Evolutionary conservation across 2,329 filamentous ascomycete genomes (phyloP).

Genomic region (Ceratocystis papillata): DNA sequence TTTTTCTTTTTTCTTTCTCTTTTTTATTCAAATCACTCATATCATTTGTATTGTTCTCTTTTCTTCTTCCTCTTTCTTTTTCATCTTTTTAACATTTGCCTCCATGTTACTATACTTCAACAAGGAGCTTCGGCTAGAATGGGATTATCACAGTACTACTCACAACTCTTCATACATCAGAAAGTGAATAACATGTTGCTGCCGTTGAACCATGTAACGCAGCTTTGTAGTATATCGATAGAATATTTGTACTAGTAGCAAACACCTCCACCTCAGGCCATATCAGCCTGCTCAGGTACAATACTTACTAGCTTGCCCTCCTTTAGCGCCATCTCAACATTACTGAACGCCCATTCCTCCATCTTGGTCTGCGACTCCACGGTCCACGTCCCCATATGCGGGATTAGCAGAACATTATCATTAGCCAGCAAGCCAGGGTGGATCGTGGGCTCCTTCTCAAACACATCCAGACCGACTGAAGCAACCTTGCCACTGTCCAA

Average conservation of each 20-base stretch:
- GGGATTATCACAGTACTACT: slow-evolving; percentile 16
- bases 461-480: slow-evolving; percentile 68
- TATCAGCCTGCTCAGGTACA: slow-evolving; percentile 55
- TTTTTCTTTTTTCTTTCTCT: slow-evolving; percentile 12
- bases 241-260: background rate
- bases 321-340: slow-evolving; percentile 53
- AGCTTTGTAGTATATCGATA: background rate
- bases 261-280: slow-evolving; percentile 10
- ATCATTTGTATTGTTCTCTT: background rate
- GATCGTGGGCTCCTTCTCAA: slow-evolving; percentile 66
- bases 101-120: slow-evolving; percentile 17
- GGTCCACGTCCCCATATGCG: slow-evolving; percentile 80
- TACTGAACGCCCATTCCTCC: slow-evolving; percentile 66
- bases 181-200: background rate
- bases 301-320: slow-evolving; percentile 53
- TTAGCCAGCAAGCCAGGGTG: slow-evolving; percentile 63
- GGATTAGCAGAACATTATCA: slow-evolving; percentile 60
- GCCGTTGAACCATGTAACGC: background rate
- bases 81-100: slow-evolving; percentile 23
- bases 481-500: slow-evolving; percentile 59
- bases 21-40: background rate
- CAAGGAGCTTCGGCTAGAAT: slow-evolving; percentile 19
- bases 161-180: background rate
- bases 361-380: slow-evolving; percentile 54
- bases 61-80: slow-evolving; percentile 27